Evolutionary conservation across 495 filamentous ascomycete genomes (phyloP).

Genomic region (Lasiosphaeria hispida): DNA sequence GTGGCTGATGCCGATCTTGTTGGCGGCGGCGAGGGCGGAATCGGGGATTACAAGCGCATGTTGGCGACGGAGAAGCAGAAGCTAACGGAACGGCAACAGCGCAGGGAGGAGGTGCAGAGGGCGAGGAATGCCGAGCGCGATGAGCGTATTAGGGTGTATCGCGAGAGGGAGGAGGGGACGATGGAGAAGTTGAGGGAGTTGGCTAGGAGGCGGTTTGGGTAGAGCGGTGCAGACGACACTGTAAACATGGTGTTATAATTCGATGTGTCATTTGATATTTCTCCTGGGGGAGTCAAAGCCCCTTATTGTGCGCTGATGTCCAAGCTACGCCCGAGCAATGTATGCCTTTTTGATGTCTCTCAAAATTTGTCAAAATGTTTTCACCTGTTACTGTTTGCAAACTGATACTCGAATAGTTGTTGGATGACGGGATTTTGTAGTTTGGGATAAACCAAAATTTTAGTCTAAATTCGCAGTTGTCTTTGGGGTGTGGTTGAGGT

Average conservation of each 20-base stretch:
- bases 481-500: too few relatives aligned
- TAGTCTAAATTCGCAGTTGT: too few relatives aligned
- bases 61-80: conserved; percentile 54
- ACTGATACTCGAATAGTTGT: too few relatives aligned
- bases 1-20: conserved; percentile 60
- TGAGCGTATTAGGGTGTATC: conserved; percentile 54
- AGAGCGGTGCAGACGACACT: background rate
- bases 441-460: too few relatives aligned
- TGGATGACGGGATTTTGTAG: too few relatives aligned
- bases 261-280: background rate
- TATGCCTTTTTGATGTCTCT: too few relatives aligned
- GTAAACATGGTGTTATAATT: background rate
- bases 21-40: conserved; percentile 53
- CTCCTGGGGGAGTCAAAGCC: too few relatives aligned
- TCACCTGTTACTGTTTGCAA: too few relatives aligned
- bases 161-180: conserved; percentile 62
- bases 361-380: too few relatives aligned
- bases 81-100: conserved; percentile 63
- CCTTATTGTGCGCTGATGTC: too few relatives aligned
- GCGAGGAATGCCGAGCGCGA: conserved; percentile 62
- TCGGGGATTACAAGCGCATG: conserved; percentile 56
- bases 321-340: too few relatives aligned
- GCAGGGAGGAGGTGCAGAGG: conserved; percentile 62
- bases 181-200: conserved; percentile 63
- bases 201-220: conserved; percentile 59